Percentiles rank a stretch among this genome's conserved stretches.
phyloP scores from a whole-genome alignment of 1,284 basidiomycete species.

The Polyporus tsugae region DNA sequence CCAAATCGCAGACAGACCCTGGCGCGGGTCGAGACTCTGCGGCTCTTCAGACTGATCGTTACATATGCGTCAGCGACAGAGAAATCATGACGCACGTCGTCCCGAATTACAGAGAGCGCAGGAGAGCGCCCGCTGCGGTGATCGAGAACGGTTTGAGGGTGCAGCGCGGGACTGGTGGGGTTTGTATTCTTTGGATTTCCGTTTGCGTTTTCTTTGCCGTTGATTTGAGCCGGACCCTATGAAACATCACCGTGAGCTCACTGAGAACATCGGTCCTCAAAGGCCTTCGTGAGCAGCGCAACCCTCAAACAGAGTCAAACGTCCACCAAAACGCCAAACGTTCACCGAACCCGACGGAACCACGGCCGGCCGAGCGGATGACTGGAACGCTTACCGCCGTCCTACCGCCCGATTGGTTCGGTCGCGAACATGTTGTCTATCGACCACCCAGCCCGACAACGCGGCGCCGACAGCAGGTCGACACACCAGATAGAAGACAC shows the following conservation, averaged over 20 bases:
- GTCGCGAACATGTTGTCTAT: neutral
- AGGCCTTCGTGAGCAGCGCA: neutral
- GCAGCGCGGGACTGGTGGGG: neutral
- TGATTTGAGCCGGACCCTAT: neutral
- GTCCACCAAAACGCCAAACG: neutral
- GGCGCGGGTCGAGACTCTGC: neutral
- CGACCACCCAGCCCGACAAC: neutral
- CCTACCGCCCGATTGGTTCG: neutral
- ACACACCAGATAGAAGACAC: neutral
- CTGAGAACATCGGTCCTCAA: neutral
- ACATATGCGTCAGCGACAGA: neutral
- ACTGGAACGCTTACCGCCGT: neutral
- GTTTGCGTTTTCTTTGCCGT: neutral
- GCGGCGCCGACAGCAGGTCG: neutral
- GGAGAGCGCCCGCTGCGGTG: neutral
- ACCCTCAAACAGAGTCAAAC: neutral
- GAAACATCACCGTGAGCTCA: neutral
- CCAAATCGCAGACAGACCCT: conserved; percentile 9
- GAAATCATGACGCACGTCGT: conserved; percentile 7
- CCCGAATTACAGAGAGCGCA: neutral
- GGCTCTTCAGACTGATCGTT: neutral
- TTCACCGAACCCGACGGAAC: neutral
- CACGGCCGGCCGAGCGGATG: neutral
- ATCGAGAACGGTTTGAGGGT: neutral
- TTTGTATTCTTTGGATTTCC: neutral